A percentile compares a stretch with the other conserved stretches of the same genome.
These are phyloP conservation scores for Fomitopsis schrenkii DNA, from an alignment of 1,284 basidiomycete genomes.

Conservation along the genomic window DNA sequence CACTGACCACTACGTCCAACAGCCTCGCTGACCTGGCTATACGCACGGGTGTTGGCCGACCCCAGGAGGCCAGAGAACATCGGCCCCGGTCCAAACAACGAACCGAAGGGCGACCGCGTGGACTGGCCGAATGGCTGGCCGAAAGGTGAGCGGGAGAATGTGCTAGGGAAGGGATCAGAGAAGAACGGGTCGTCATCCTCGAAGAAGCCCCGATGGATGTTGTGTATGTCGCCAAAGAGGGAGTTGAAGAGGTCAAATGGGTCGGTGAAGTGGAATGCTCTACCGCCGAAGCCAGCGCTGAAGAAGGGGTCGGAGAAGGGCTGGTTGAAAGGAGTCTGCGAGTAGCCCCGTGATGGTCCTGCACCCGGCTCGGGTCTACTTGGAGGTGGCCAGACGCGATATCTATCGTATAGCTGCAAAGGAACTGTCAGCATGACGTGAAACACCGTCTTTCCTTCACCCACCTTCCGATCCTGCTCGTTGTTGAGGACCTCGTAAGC, in stretches of 20 bases:
- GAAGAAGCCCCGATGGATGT: constrained; percentile 26
- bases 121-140: constrained; percentile 7
- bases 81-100: constrained; percentile 8
- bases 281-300: constrained; percentile 20
- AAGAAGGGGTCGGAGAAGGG: constrained; percentile 30
- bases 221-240: constrained; percentile 52
- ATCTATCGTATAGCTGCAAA: constrained; percentile 56
- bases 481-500: constrained; percentile 49
- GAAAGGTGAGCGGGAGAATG: constrained; percentile 20
- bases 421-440: neutral
- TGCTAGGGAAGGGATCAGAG: constrained; percentile 9
- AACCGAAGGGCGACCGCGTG: constrained; percentile 3
- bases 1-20: constrained; percentile 31
- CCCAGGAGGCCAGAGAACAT: constrained; percentile 15
- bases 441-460: constrained; percentile 4
- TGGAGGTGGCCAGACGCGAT: constrained; percentile 72
- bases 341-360: constrained; percentile 23
- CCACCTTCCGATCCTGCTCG: constrained; percentile 36
- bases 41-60: constrained; percentile 12
- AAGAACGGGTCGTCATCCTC: constrained; percentile 21
- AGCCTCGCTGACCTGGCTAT: constrained; percentile 20
- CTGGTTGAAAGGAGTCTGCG: constrained; percentile 4
- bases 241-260: constrained; percentile 70
- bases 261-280: constrained; percentile 52
- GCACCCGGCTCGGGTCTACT: constrained; percentile 19